Conservation (phyloP, 140 eudicot genomes). For the Oenanthe javanica region DNA sequence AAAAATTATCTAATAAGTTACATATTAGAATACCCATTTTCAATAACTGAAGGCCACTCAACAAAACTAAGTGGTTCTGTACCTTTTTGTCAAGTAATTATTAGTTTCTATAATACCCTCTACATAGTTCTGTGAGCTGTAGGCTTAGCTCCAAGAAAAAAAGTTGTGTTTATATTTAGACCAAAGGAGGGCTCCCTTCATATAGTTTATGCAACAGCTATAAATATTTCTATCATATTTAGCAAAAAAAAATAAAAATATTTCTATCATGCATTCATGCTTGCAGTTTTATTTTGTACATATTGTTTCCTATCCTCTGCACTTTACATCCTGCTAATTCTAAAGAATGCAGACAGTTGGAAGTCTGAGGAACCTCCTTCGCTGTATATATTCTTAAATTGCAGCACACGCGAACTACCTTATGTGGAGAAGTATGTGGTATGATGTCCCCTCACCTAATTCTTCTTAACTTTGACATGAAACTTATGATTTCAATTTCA, state of each 20-base stretch:
- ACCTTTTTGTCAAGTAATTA: neutral
- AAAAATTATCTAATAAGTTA: no score
- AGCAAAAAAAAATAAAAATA: no score
- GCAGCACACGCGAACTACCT: slow-evolving; percentile 82
- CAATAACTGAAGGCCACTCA: neutral
- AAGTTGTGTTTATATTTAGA: no score
- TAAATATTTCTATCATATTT: neutral
- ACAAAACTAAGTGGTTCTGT: neutral
- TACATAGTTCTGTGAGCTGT: neutral
- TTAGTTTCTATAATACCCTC: neutral
- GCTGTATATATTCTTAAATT: slow-evolving; percentile 59
- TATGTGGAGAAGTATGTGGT: slow-evolving; percentile 78
- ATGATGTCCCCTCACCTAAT: slow-evolving; percentile 22
- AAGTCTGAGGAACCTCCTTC: slow-evolving; percentile 68
- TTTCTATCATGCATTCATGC: no score
- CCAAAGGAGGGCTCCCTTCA: no score
- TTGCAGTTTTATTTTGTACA: neutral
- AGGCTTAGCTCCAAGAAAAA: neutral
- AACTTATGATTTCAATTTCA: neutral
- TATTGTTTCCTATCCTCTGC: neutral
- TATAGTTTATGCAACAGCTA: no score
- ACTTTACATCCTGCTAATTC: slow-evolving; percentile 14
- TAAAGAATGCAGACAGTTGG: slow-evolving; percentile 61
- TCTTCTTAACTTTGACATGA: neutral
- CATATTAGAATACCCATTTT: no score